Evolutionary conservation across 768 basidiomycete species (phyloP), one percentile per base, ranked within the genome.

Genomic region (Auriculariales sp.): DNA sequence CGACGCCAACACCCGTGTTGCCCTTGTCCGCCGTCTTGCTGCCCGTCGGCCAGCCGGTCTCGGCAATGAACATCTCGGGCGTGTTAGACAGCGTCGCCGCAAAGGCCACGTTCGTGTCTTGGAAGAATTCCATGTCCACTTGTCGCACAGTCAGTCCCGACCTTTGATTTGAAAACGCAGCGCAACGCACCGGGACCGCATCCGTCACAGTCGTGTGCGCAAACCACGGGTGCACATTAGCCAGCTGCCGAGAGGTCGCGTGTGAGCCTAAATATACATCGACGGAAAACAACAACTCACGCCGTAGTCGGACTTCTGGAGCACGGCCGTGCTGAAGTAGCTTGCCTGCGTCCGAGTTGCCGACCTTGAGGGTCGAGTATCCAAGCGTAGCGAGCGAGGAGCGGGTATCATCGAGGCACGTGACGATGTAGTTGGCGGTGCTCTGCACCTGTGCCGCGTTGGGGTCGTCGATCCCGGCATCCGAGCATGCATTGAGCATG

Each of bases 141-240:
- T 73, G 0, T 92, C 86, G 84, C 81, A 3, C 73, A 57, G 3
- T 75, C 62, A 24, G 81, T 77, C 6, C 75, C 71, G 24, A 82
- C 74, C 56, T 83, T 79, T n/a, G n/a, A 83, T n/a, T n/a, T n/a
- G n/a, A 93, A 61, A 95, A 97, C 89, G 88, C 92, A 22, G 58
- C 56, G 28, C 19, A 17, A 24, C 28, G 22, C 24, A 53, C 50
- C 5, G 15, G 15, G 4, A 36, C 19, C 39, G 14, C 49, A 19
- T 63, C 51, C 5, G 59, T 49, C 31, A 66, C 58, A 0, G 46
- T 36, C 9, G 66, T 56, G 3, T 57, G 56, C 14, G 64, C 68
- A 52, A 66, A 69, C 62, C 55, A 68, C 3, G 91, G 81, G 59
- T 94, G 91, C 5, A 91, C 88, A 54, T 95, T 94, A 4, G 88